These are phyloP conservation scores for Moniliophthora roreri DNA, from an alignment of 1,284 basidiomycete species.

Conservation along the genomic window DNA sequence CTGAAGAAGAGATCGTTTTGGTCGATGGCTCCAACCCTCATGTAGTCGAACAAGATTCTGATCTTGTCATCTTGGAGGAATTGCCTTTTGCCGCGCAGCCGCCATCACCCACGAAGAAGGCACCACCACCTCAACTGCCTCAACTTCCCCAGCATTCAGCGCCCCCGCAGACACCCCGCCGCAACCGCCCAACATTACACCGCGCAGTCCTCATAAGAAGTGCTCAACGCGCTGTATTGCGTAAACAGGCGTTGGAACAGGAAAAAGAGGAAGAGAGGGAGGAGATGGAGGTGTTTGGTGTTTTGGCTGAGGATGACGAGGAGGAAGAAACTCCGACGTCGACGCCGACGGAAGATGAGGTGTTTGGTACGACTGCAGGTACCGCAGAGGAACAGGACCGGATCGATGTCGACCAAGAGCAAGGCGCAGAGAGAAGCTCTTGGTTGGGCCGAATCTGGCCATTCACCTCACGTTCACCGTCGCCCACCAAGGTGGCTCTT, in stretches of 20 bases:
- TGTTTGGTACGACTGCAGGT: conserved; percentile 15
- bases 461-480: conserved; percentile 30
- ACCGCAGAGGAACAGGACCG: conserved; percentile 17
- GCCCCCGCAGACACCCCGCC: conserved; percentile 17
- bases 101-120: conserved; percentile 10
- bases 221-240: conserved; percentile 56
- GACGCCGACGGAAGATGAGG: not conserved
- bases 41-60: conserved; percentile 67
- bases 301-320: conserved; percentile 38
- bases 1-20: conserved; percentile 57
- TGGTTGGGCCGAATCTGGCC: conserved; percentile 34
- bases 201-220: conserved; percentile 68
- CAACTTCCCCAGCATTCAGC: conserved; percentile 17
- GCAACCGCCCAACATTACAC: conserved; percentile 52
- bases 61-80: conserved; percentile 70
- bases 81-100: conserved; percentile 27
- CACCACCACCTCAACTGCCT: conserved; percentile 14
- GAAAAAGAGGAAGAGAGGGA: conserved; percentile 43
- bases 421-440: conserved; percentile 23
- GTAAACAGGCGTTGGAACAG: conserved; percentile 24
- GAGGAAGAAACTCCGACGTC: conserved; percentile 29
- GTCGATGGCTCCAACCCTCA: conserved; percentile 66
- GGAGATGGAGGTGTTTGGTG: conserved; percentile 33
- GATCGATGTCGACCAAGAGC: conserved; percentile 19
- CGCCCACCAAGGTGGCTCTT: conserved; percentile 7